Conservation (phyloP, 805 yeast species). For the Lachancea lanzarotensis region DNA sequence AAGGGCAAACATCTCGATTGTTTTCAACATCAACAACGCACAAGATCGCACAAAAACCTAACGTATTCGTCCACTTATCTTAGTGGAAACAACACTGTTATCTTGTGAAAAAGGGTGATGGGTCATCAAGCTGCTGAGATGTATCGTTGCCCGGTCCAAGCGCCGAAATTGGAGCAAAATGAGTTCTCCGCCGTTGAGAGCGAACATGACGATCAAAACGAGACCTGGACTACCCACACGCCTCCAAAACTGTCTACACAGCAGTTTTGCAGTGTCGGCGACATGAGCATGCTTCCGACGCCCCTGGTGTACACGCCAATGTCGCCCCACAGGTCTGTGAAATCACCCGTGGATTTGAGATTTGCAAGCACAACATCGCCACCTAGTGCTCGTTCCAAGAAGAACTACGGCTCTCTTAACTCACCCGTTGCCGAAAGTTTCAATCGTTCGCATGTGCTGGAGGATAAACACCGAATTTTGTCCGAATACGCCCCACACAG, state of each 20-base stretch:
- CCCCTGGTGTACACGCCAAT: conserved; percentile 28
- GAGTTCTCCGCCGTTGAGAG: conserved; percentile 11
- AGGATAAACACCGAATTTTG: conserved; percentile 15
- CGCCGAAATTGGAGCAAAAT: conserved; percentile 18
- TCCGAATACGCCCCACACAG: conserved; percentile 11
- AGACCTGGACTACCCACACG: conserved; percentile 10
- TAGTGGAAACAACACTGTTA: background rate
- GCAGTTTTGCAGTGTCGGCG: conserved; percentile 17
- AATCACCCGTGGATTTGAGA: conserved; percentile 16
- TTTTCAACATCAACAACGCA: background rate
- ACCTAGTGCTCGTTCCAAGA: conserved; percentile 2
- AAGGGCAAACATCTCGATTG: background rate
- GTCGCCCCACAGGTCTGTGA: conserved; percentile 12
- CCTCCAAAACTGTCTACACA: conserved; percentile 21
- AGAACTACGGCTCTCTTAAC: conserved; percentile 1
- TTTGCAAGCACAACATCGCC: conserved; percentile 1
- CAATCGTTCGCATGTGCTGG: conserved; percentile 4
- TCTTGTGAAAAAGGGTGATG: background rate
- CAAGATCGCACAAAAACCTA: background rate
- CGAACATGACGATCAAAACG: background rate
- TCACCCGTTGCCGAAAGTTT: conserved; percentile 1
- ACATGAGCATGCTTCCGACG: conserved; percentile 26
- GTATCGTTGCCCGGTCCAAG: conserved; percentile 8
- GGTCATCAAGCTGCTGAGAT: background rate
- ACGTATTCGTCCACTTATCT: background rate